Evolutionary conservation across 805 yeast genomes (phyloP), one percentile per base, ranked within the genome.

Genomic region (Candida golubevii): DNA sequence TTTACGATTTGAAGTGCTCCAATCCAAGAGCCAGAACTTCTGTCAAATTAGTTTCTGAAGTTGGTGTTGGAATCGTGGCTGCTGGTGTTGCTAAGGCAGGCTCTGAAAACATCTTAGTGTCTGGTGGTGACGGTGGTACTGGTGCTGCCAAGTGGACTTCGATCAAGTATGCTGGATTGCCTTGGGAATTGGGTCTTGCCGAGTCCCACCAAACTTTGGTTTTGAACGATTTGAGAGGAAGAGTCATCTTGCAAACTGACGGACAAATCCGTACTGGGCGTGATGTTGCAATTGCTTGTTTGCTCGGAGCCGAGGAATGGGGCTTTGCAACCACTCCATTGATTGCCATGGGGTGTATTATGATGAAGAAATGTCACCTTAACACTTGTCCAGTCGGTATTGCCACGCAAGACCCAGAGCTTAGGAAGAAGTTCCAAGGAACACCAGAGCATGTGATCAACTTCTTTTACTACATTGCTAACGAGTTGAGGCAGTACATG

Each of bases 51-150:
- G 99, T 93, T 13, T 87, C 96, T 26, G 99, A 91, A 69, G 98
- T 93, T 48, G 99, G 99, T 72, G 98, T 91, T 43, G 99, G 99
- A 74, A 89, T 93, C 61, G 91, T 93, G 63, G 98, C 98, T 26
- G 88, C 97, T 36, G 99, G 99, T 78, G 99, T 91, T 27, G 98
- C 98, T 48, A 91, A 91, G 72, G 99, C 99, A 14, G 95, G 93
- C 63, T 97, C 98, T 11, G 98, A 93, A 63, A 96, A 91, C 63
- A 85, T 91, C 59, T 77, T 91, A 62, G 87, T 91, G 53, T 87
- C 97, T 48, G 98, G 98, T 60, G 97, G 95, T 62, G 98, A 91
- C 68, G 99, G 99, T 79, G 99, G 99, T 74, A 91, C 99, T 46
- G 99, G 99, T 82, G 99, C 99, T 47, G 91, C 97, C 48, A 81